Conservation (phyloP, 2,329 filamentous ascomycete genomes). For the Monilinia fructigena region DNA sequence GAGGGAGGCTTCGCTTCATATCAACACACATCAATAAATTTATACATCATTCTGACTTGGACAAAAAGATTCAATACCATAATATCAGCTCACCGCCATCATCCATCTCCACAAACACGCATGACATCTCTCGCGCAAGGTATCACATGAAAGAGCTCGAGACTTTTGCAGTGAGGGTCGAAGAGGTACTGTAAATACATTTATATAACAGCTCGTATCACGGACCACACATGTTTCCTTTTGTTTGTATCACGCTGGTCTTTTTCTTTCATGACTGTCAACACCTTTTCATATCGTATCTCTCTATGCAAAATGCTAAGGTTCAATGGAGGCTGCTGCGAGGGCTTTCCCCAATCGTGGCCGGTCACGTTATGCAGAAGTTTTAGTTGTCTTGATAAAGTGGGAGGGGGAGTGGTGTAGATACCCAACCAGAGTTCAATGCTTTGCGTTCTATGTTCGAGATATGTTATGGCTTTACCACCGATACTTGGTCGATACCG, state of each 20-base stretch:
- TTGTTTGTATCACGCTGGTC: constrained; percentile 5
- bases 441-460: constrained; percentile 30
- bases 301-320: constrained; percentile 23
- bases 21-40: background rate
- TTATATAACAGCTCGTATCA: constrained; percentile 17
- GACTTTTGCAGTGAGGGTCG: constrained; percentile 25
- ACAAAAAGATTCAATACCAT: constrained; percentile 13
- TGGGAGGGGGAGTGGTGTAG: constrained; percentile 34
- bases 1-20: constrained; percentile 14
- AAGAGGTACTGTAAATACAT: constrained; percentile 21
- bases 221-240: constrained; percentile 13
- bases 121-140: constrained; percentile 27
- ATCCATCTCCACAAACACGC: constrained; percentile 24
- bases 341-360: constrained; percentile 32
- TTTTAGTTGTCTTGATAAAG: constrained; percentile 30
- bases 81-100: constrained; percentile 22
- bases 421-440: constrained; percentile 29
- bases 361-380: constrained; percentile 31
- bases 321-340: constrained; percentile 29
- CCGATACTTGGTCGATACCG: constrained; percentile 33
- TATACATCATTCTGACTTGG: constrained; percentile 12
- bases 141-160: constrained; percentile 28
- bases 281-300: constrained; percentile 13
- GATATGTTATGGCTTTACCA: constrained; percentile 31
- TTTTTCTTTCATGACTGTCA: constrained; percentile 14